Base-by-base conservation (phyloP, 164 flowering plant genomes). In the Macadamia tetraphylla region DNA sequence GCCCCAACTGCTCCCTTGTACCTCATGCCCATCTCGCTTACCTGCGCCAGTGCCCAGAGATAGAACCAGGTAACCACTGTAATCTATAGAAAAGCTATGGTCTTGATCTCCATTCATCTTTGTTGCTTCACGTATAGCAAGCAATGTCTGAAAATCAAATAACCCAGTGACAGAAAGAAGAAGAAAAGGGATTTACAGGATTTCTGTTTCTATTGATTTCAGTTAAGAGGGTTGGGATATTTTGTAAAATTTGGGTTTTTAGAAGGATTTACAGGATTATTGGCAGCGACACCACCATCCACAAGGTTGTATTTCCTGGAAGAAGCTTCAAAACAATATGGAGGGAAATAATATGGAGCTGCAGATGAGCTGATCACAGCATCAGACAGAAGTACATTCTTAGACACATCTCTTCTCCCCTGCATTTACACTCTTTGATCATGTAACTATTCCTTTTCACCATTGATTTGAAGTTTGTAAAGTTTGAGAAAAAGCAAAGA, bases 121-220 rank as follows among this genome's bases (percentile, higher is more conserved):
- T 30, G 51, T 43, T 6, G 62, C 67, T 40, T 70, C 72, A 63
- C 62, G 67, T 29, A 70, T 57, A 10, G 72, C 72, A 14, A 70
- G 67, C 67, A 70, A 63, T 3, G 72, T 63, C 67, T 56, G 44
- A 6, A 43, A 6, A 55, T 23, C 11, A 12, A 8, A 15, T 3
- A 13, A 35, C 5, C 40, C 40, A 18, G 5, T 40, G 23, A 30
- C 14, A 60, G 13, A 10, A 23, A 23, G 18, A 7, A 17, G n/a
- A 42, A 18, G 42, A 42, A 6, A 9, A 17, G 2, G 17, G 44
- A 11, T 18, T 7, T 6, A 58, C 2, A 10, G 23, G 10, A 14
- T n/a, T 2, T 18, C 23, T 1, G 10, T 7, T 58, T 3, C 6
- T 0, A n/a, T 18, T 58, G 5, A 17, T 58, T 58, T 3, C 6